Evolutionary conservation across 805 yeast genomes (phyloP).

Genomic region (Saccharomycopsis malanga): DNA sequence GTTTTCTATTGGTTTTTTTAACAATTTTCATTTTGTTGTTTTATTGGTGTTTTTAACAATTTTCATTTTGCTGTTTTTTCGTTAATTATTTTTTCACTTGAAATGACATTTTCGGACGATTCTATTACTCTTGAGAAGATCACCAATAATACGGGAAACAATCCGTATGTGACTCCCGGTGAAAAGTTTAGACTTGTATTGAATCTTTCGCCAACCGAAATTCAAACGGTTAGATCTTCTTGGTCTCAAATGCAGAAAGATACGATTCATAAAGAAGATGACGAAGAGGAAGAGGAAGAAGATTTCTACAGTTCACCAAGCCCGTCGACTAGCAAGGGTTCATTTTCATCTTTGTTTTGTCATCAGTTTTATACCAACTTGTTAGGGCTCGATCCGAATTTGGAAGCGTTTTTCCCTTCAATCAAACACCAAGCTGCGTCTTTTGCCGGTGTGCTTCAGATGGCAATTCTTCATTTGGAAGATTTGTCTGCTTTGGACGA

Average conservation of each 20-base stretch:
- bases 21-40: background rate
- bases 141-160: background rate
- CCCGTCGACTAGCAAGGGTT: constrained; percentile 28
- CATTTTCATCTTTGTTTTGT: constrained; percentile 58
- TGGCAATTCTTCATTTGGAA: constrained; percentile 60
- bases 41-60: background rate
- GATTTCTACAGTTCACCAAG: background rate
- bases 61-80: background rate
- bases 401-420: constrained; percentile 64
- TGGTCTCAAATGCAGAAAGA: constrained; percentile 31
- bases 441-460: constrained; percentile 69
- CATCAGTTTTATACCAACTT: constrained; percentile 70
- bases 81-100: background rate
- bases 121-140: background rate
- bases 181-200: constrained; percentile 26
- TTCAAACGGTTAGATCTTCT: constrained; percentile 30
- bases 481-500: constrained; percentile 50
- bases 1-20: no score
- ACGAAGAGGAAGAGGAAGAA: background rate
- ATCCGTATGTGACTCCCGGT: background rate
- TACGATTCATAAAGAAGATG: background rate
- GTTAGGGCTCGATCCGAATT: constrained; percentile 48
- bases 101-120: background rate
- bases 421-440: constrained; percentile 73
- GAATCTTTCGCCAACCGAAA: constrained; percentile 29